Evolutionary conservation across 768 basidiomycete species (phyloP), one percentile per base, ranked within the genome.

Genomic region (Heimioporus sp.): DNA sequence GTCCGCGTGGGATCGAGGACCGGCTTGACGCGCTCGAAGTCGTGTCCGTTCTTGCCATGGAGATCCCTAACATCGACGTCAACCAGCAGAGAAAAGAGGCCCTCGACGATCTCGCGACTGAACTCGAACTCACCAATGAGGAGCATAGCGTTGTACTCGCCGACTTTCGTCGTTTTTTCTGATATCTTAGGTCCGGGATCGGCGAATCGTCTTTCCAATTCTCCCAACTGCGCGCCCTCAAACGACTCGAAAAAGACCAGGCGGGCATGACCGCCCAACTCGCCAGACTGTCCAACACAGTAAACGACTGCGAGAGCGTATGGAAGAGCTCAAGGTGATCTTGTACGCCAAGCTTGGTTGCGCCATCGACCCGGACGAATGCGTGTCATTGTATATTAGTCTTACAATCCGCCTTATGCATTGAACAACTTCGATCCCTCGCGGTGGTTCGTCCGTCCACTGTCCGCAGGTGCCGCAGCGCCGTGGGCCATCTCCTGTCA

Each of bases 281-380:
- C 31, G 71, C 76, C 2, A 66, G 65, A 13, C 65, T 90, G 0
- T 67, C 80, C 9, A 64, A 64, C 10, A 74, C 76, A 34, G 80
- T 81, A 16, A 81, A 85, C 46, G 78, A 83, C 17, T 89, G 85
- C 64, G 86, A 90, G 59, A 69, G 31, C 74, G 82, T 60, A 92
- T 93, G 90, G 87, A 88, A 63, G 80, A 80, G 46, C 81, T n/a
- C n/a, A n/a, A n/a, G n/a, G n/a, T n/a, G n/a, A n/a, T n/a, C n/a
- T n/a, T n/a, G n/a, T n/a, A 97, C 63, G 90, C 90, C 28, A 95
- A 94, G 71, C 97, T 98, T 65, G 94, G 94, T 17, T 82, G 79
- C 38, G 88, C 93, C 36, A 96, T 96, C 70, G 96, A 97, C 68
- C 80, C 96, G 41, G 94, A 97, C 66, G 90, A 90, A 64, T 88